Base-by-base conservation (phyloP, 2,329 filamentous ascomycete genomes). In the Fusarium sp. region DNA sequence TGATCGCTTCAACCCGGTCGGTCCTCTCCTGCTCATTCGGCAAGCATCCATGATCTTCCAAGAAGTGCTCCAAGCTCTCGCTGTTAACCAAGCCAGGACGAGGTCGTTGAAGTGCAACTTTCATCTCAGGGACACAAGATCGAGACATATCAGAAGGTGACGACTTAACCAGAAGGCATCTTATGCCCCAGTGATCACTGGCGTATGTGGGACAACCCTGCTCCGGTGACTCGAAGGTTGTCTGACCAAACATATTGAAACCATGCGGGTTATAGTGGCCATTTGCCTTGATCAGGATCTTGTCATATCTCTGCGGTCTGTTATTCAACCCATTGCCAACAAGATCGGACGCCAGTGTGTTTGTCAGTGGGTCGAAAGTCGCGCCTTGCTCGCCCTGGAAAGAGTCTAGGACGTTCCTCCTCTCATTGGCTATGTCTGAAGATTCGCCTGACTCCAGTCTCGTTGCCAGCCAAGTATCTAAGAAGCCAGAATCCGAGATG, bases 221-320 rank as follows among this genome's bases (percentile, higher is more conserved):
- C 11, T 56, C 65, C 0, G 53, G 18, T 28, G 49, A 49, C 13
- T 67, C 35, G 10, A 69, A 40, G 28, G 67, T 50, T 4, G 60
- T 60, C 30, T 78, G 77, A 11, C 90, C 90, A 77, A 92, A 92
- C 77, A 86, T 84, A 72, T 89, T 89, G 80, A 91, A 91, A 1
- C 81, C 78, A 6, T 75, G 69, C 5, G 81, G 78, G 2, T 65
- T 72, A 9, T 88, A 79, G 21, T 79, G 75, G 10, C 88, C 78
- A 49, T 61, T 35, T 30, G 60, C 38, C 28, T 85, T 87, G 38
- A 90, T 79, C 6, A 92, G 80, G 49, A 93, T 90, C 38, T 91
- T 85, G 75, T 93, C 90, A 68, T 92, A 93, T 53, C 91, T 82
- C 75, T 93, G 91, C 4, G 91, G 90, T 25, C 89, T 84, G 72